A percentile compares a stretch with the other conserved stretches of the same genome.
Conservation (phyloP, 2,329 filamentous ascomycete genomes). For the Westerdykella aurantiaca region DNA sequence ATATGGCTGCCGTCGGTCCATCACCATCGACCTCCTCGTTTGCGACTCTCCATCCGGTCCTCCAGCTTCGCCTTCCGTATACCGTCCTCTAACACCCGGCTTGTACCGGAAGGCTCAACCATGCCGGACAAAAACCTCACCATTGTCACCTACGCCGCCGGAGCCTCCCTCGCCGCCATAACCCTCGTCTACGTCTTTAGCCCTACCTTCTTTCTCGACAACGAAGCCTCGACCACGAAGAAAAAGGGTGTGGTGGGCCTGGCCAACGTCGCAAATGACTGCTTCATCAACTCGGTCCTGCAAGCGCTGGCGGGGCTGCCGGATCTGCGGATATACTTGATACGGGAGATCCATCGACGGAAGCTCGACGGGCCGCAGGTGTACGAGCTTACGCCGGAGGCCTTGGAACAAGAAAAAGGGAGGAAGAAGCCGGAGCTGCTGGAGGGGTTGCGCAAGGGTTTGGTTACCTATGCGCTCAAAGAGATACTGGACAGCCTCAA, state of each 20-base stretch:
- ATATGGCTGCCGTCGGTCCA: too few species aligned
- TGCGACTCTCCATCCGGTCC: not conserved
- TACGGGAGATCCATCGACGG: slow-evolving; percentile 81
- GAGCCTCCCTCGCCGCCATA: slow-evolving; percentile 88
- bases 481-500: slow-evolving; percentile 89
- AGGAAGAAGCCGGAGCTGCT: slow-evolving; percentile 44
- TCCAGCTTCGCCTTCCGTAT: not conserved
- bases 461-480: slow-evolving; percentile 83
- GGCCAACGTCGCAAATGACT: slow-evolving; percentile 78
- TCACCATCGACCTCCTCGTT: not conserved
- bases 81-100: too few species aligned
- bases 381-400: slow-evolving; percentile 58
- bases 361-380: slow-evolving; percentile 71
- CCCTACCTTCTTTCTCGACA: slow-evolving; percentile 93
- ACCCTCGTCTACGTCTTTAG: slow-evolving; percentile 96
- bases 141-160: slow-evolving; percentile 88
- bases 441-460: slow-evolving; percentile 64
- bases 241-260: slow-evolving; percentile 85
- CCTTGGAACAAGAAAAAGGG: slow-evolving; percentile 38
- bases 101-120: slow-evolving; percentile 7
- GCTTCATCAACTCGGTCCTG: slow-evolving; percentile 84
- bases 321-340: slow-evolving; percentile 84
- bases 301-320: slow-evolving; percentile 87
- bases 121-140: slow-evolving; percentile 82
- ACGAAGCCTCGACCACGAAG: slow-evolving; percentile 60